A percentile compares a stretch with the other conserved stretches of the same genome.
Conservation (phyloP, 2,329 filamentous ascomycete species). For the Ophioceras dolichostomum region DNA sequence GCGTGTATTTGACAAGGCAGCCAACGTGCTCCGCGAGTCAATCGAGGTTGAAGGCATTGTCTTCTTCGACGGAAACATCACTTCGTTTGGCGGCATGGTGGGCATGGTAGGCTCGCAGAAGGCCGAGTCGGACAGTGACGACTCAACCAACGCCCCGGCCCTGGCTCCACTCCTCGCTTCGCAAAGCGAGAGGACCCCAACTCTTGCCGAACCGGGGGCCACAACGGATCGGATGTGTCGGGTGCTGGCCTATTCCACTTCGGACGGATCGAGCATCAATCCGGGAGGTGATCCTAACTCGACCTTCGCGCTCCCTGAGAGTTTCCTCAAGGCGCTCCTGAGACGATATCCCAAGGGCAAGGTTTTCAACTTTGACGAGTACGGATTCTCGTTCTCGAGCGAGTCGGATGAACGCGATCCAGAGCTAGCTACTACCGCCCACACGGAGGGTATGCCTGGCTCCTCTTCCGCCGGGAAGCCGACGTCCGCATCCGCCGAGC, state of each 20-base stretch:
- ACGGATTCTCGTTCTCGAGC: constrained; percentile 14
- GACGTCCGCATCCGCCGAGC: neutral
- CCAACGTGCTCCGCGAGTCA: constrained; percentile 27
- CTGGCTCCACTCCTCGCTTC: too few species aligned
- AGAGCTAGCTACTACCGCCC: too few species aligned
- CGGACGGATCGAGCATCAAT: constrained; percentile 18
- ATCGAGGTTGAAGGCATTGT: constrained; percentile 26
- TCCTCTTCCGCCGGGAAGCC: neutral
- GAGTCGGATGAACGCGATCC: neutral
- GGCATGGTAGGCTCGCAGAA: constrained; percentile 11
- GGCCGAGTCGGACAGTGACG: neutral
- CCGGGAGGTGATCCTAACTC: constrained; percentile 9
- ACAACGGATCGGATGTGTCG: constrained; percentile 10
- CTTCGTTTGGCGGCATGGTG: constrained; percentile 15
- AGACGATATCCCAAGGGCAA: constrained; percentile 31
- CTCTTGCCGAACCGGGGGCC: neutral
- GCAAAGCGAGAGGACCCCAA: constrained; percentile 4
- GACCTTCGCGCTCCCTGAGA: constrained; percentile 15
- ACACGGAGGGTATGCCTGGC: too few species aligned
- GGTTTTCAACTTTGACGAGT: constrained; percentile 29
- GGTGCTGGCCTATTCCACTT: constrained; percentile 25
- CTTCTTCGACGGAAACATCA: constrained; percentile 21
- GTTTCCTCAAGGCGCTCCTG: constrained; percentile 26
- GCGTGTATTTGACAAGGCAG: constrained; percentile 26
- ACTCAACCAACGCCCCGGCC: neutral